These are phyloP conservation scores for Irpex sp. DNA, from an alignment of 1,284 basidiomycete genomes.

Conservation along the genomic window DNA sequence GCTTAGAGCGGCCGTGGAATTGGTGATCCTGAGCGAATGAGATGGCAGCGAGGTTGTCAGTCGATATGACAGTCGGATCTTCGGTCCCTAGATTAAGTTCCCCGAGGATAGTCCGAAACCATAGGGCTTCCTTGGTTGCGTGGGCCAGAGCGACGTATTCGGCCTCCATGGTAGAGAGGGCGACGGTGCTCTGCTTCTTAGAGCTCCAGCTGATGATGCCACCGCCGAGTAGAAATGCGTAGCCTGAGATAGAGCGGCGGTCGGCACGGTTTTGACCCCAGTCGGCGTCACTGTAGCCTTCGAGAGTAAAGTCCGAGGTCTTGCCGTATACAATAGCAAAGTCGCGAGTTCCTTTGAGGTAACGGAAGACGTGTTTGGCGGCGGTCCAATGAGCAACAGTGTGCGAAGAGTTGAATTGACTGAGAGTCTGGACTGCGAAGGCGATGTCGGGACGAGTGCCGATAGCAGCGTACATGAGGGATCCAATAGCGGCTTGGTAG, in stretches of 20 bases:
- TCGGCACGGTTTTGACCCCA: constrained; percentile 7
- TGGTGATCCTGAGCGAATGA: constrained; percentile 30
- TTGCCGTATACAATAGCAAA: constrained; percentile 27
- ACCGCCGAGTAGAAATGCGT: constrained; percentile 25
- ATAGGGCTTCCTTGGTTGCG: constrained; percentile 25
- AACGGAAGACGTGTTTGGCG: constrained; percentile 35
- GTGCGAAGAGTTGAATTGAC: constrained; percentile 29
- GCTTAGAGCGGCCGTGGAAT: constrained; percentile 30
- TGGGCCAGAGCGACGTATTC: constrained; percentile 35
- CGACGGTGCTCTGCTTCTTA: constrained; percentile 32
- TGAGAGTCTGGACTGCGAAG: constrained; percentile 33
- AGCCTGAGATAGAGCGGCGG: constrained; percentile 34
- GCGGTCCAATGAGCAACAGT: constrained; percentile 33
- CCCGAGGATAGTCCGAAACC: constrained; percentile 23
- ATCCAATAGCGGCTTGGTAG: constrained; percentile 12
- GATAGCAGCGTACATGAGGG: constrained; percentile 19
- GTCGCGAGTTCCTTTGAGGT: constrained; percentile 37
- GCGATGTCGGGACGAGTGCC: constrained; percentile 38
- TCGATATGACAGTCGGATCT: constrained; percentile 6
- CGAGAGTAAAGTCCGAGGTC: constrained; percentile 2
- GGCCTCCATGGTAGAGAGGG: constrained; percentile 33
- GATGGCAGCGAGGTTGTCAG: constrained; percentile 5
- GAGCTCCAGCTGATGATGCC: constrained; percentile 35
- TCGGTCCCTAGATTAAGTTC: constrained; percentile 16
- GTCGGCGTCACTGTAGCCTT: constrained; percentile 39